Percentiles rank a stretch among this genome's conserved stretches.
Evolutionary conservation across 495 filamentous ascomycete genomes (phyloP).

Genomic region (Apiosordaria backusii): DNA sequence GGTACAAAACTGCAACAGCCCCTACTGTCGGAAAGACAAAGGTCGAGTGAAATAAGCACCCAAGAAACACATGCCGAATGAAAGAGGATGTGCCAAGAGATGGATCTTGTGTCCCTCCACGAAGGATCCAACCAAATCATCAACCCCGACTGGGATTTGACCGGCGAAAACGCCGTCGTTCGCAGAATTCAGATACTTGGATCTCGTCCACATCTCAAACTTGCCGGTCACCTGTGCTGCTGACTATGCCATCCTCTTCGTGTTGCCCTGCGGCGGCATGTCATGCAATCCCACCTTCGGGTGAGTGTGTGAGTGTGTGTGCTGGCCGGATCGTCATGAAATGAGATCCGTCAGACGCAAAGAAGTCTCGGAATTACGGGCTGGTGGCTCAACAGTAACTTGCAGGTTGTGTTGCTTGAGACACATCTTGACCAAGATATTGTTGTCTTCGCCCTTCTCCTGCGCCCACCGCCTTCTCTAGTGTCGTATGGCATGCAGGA

Average conservation of each 20-base stretch:
- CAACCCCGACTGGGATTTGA: neutral
- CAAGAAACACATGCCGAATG: constrained; percentile 2
- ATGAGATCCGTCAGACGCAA: neutral
- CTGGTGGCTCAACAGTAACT: neutral
- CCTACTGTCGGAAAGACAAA: no score
- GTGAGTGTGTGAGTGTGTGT: neutral
- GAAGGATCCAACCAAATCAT: neutral
- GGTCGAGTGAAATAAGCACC: constrained; percentile 6
- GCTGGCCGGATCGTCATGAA: neutral
- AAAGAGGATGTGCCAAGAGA: neutral
- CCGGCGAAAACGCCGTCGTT: neutral
- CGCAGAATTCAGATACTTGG: neutral
- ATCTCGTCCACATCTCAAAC: neutral
- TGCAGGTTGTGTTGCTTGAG: neutral
- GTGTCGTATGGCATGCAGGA: neutral
- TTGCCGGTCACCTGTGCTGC: neutral
- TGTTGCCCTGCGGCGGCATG: neutral
- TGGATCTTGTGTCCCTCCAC: neutral
- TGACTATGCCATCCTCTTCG: neutral
- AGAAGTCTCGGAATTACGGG: neutral
- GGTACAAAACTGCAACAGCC: neutral
- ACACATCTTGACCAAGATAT: neutral
- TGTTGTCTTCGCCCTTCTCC: neutral
- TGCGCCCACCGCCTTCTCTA: neutral
- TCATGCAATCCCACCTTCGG: neutral